phyloP scores from a whole-genome alignment of 495 filamentous ascomycete genomes.

The Hyaloscypha hepaticicola region DNA sequence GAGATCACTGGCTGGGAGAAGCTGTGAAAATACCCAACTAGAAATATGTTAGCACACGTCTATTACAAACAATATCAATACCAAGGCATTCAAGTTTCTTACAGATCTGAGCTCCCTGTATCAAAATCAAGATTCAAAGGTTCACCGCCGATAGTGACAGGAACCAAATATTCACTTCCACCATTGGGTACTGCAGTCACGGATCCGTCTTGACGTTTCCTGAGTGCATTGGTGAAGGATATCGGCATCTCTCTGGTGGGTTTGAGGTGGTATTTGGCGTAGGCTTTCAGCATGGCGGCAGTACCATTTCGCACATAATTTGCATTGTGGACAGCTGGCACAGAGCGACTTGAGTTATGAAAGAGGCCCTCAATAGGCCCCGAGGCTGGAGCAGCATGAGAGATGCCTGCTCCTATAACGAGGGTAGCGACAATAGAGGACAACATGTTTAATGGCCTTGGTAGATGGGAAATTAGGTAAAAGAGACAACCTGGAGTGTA shows the following conservation, averaged over 20 bases:
- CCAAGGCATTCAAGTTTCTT: constrained; percentile 53
- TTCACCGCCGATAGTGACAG: constrained; percentile 72
- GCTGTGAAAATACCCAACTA: constrained; percentile 71
- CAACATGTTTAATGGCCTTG: too few species aligned
- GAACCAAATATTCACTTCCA: constrained; percentile 69
- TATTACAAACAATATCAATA: too few species aligned
- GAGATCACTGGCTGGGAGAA: constrained; percentile 41
- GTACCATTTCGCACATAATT: constrained; percentile 32
- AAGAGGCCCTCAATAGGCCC: too few species aligned
- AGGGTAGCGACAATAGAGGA: too few species aligned
- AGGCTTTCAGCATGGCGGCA: constrained; percentile 31
- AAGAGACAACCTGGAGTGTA: too few species aligned
- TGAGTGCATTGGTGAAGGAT: constrained; percentile 12
- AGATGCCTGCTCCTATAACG: too few species aligned
- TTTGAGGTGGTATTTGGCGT: constrained; percentile 27
- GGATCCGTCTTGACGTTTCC: constrained; percentile 43
- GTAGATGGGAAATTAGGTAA: too few species aligned
- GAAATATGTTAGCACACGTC: neutral
- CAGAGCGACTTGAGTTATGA: too few species aligned
- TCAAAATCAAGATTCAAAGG: constrained; percentile 76
- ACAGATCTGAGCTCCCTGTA: constrained; percentile 80
- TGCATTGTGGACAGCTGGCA: constrained; percentile 27
- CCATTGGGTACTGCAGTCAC: constrained; percentile 60
- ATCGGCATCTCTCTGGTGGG: constrained; percentile 21
- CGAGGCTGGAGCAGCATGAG: neutral